phyloP scores from a whole-genome alignment of 495 filamentous ascomycete genomes.

The Talaromyces thailandensis region DNA sequence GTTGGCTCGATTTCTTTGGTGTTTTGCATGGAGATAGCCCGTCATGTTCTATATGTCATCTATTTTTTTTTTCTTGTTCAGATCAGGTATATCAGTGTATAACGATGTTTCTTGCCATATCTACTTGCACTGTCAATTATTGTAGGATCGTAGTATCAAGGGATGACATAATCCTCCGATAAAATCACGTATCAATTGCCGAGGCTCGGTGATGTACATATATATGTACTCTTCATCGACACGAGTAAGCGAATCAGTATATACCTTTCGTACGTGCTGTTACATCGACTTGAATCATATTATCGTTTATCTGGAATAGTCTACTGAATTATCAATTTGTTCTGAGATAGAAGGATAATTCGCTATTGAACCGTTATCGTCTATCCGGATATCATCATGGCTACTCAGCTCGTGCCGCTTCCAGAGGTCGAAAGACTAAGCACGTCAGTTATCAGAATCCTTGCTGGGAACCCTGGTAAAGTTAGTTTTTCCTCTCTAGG shows the following conservation, averaged over 20 bases:
- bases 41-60: constrained; percentile 28
- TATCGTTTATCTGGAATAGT: background rate
- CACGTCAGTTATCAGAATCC: constrained; percentile 58
- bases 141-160: background rate
- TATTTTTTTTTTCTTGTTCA: constrained; percentile 23
- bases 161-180: constrained; percentile 6
- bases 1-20: constrained; percentile 13
- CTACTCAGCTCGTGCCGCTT: constrained; percentile 39
- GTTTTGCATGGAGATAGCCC: constrained; percentile 38
- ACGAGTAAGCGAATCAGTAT: background rate
- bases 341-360: background rate
- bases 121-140: background rate
- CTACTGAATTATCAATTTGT: background rate
- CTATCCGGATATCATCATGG: constrained; percentile 23
- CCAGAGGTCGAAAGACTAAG: constrained; percentile 60
- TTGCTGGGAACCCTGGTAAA: constrained; percentile 77
- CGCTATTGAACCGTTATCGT: background rate
- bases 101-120: constrained; percentile 3
- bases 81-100: constrained; percentile 24
- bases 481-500: constrained; percentile 22
- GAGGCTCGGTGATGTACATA: constrained; percentile 1
- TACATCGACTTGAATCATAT: background rate
- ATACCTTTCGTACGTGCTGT: background rate
- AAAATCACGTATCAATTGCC: constrained; percentile 3
- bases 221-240: background rate